Conservation (phyloP, 768 basidiomycete genomes). For the Suillus ampliporus region DNA sequence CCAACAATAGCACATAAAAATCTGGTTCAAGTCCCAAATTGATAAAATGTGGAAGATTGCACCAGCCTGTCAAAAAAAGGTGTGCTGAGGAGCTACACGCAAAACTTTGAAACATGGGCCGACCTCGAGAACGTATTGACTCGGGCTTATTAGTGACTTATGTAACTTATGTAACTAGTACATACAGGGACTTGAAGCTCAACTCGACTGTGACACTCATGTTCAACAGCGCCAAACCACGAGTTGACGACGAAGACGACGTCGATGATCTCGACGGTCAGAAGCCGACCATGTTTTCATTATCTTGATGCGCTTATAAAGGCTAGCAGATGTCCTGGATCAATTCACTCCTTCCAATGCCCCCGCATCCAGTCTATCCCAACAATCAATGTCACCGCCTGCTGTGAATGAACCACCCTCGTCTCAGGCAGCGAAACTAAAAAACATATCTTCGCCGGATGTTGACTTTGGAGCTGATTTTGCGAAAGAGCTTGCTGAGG, state of each 20-base stretch:
- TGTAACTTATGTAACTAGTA: background rate
- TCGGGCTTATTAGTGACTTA: no score
- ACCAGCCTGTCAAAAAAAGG: background rate
- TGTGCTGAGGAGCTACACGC: no score
- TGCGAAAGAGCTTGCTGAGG: constrained; percentile 44
- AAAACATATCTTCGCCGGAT: constrained; percentile 5
- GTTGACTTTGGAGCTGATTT: constrained; percentile 38
- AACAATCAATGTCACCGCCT: constrained; percentile 20
- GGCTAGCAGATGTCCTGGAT: constrained; percentile 52
- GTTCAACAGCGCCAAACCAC: constrained; percentile 21
- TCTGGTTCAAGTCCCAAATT: no score
- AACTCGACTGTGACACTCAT: constrained; percentile 18
- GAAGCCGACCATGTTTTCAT: constrained; percentile 1
- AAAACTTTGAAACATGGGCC: no score
- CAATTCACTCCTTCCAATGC: constrained; percentile 42
- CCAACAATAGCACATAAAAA: no score
- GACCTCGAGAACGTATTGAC: no score
- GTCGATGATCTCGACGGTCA: constrained; percentile 51
- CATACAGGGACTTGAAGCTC: background rate
- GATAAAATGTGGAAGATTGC: no score
- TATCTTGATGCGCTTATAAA: constrained; percentile 17
- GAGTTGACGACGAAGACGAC: constrained; percentile 43
- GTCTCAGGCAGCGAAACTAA: constrained; percentile 24
- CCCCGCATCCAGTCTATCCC: constrained; percentile 15
- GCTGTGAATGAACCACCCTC: constrained; percentile 21